These are phyloP conservation scores for Exserohilum turcica DNA, from an alignment of 2,329 filamentous ascomycete genomes.

Conservation along the genomic window DNA sequence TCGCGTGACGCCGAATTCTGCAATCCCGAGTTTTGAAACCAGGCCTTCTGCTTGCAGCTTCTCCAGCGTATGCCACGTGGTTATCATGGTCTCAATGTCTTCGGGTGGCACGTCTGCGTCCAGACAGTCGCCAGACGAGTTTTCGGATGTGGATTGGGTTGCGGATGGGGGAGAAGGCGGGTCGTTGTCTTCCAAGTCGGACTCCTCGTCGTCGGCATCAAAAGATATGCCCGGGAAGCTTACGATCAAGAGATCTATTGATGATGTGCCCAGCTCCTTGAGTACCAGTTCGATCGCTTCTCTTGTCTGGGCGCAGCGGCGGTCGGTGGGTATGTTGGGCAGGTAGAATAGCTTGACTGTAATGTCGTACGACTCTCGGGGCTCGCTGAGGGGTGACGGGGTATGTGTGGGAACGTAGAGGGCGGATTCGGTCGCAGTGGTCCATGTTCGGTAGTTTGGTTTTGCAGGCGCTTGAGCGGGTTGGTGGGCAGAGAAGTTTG, in stretches of 20 bases:
- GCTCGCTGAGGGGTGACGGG: slow-evolving; percentile 74
- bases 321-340: slow-evolving; percentile 67
- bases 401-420: slow-evolving; percentile 79
- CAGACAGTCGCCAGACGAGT: slow-evolving; percentile 48
- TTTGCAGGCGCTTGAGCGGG: slow-evolving; percentile 56
- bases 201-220: slow-evolving; percentile 85
- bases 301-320: slow-evolving; percentile 71
- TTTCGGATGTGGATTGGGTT: slow-evolving; percentile 41
- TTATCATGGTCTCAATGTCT: slow-evolving; percentile 66
- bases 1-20: slow-evolving; percentile 88
- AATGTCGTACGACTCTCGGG: slow-evolving; percentile 85
- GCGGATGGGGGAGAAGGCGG: slow-evolving; percentile 28
- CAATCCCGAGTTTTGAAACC: slow-evolving; percentile 78
- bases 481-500: slow-evolving; percentile 79
- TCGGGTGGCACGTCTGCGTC: slow-evolving; percentile 52
- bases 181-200: slow-evolving; percentile 66
- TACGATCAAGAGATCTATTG: slow-evolving; percentile 85
- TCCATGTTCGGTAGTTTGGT: slow-evolving; percentile 66
- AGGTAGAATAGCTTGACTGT: slow-evolving; percentile 96
- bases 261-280: slow-evolving; percentile 75
- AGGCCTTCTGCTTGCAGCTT: slow-evolving; percentile 70
- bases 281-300: slow-evolving; percentile 82
- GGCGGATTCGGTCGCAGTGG: slow-evolving; percentile 55
- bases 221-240: slow-evolving; percentile 94
- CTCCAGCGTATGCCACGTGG: slow-evolving; percentile 73